phyloP scores from a whole-genome alignment of 2,329 filamentous ascomycete species.

The Blumeria hordei region DNA sequence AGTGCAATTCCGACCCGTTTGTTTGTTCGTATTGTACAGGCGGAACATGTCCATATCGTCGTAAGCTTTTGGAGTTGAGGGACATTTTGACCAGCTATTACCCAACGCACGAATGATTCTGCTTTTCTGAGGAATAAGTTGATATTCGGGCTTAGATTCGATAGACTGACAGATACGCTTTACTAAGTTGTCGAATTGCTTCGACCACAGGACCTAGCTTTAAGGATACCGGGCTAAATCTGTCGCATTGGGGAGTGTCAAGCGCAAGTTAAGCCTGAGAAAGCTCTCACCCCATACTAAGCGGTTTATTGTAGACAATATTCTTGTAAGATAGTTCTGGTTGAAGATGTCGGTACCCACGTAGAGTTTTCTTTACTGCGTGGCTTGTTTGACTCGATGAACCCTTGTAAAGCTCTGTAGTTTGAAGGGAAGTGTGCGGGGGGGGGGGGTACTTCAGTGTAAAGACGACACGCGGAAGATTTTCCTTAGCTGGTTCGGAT shows the following conservation, averaged over 20 bases:
- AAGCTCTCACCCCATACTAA: not conserved
- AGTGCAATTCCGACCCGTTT: slow-evolving; percentile 18
- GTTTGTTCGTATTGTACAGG: slow-evolving; percentile 33
- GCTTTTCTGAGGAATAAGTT: not conserved
- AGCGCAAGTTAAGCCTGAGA: slow-evolving; percentile 4
- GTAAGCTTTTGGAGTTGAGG: slow-evolving; percentile 32
- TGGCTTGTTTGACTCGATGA: too few relatives aligned
- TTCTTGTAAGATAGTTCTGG: too few relatives aligned
- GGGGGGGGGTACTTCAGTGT: too few relatives aligned
- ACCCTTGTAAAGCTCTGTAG: too few relatives aligned
- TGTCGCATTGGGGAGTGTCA: slow-evolving; percentile 7
- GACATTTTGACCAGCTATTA: slow-evolving; percentile 24
- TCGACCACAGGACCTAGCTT: not conserved
- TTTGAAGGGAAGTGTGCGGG: too few relatives aligned
- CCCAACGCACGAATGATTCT: not conserved
- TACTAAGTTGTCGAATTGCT: not conserved
- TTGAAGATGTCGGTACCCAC: too few relatives aligned
- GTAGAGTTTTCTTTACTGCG: too few relatives aligned
- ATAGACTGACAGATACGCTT: not conserved
- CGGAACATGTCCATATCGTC: slow-evolving; percentile 41
- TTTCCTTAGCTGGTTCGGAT: too few relatives aligned
- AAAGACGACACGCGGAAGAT: too few relatives aligned
- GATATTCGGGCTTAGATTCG: not conserved
- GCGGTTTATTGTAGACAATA: too few relatives aligned
- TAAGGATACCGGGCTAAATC: not conserved